phyloP scores from a whole-genome alignment of 768 basidiomycete genomes.

The Collybia sordida region DNA sequence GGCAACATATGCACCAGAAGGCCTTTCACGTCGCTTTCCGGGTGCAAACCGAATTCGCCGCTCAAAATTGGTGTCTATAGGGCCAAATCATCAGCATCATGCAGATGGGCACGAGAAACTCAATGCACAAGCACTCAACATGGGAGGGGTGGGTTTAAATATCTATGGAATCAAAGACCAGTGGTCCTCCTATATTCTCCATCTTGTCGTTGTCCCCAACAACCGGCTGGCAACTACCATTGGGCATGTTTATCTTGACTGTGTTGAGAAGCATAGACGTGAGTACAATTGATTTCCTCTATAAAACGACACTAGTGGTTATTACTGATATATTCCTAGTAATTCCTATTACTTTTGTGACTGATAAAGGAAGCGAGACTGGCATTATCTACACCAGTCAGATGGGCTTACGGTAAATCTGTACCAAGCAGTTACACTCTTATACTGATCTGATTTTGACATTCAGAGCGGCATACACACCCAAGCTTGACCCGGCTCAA shows the following conservation, averaged over 20 bases:
- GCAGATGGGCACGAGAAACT: slow-evolving; percentile 28
- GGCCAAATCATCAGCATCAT: slow-evolving; percentile 21
- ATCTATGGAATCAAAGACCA: slow-evolving; percentile 24
- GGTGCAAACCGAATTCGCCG: slow-evolving; percentile 14
- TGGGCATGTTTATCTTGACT: slow-evolving; percentile 22
- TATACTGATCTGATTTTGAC: neutral
- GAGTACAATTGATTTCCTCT: neutral
- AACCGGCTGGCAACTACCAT: slow-evolving; percentile 17
- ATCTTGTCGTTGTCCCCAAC: slow-evolving; percentile 21
- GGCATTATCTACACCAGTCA: slow-evolving; percentile 15
- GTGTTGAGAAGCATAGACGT: slow-evolving; percentile 17
- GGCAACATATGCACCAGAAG: slow-evolving; percentile 16
- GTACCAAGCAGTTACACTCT: neutral
- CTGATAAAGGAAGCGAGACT: slow-evolving; percentile 23
- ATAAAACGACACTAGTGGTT: neutral
- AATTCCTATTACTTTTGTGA: slow-evolving; percentile 19
- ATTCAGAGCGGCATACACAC: slow-evolving; percentile 18
- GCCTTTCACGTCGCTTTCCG: slow-evolving; percentile 16
- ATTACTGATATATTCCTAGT: neutral
- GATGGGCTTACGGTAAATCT: neutral
- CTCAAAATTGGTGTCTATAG: slow-evolving; percentile 13
- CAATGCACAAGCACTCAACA: slow-evolving; percentile 19
- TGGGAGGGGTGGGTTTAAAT: slow-evolving; percentile 21
- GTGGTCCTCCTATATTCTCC: slow-evolving; percentile 18
- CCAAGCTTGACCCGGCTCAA: slow-evolving; percentile 13